Conservation (phyloP, 306 rosid species). For the Rosa rugosa region DNA sequence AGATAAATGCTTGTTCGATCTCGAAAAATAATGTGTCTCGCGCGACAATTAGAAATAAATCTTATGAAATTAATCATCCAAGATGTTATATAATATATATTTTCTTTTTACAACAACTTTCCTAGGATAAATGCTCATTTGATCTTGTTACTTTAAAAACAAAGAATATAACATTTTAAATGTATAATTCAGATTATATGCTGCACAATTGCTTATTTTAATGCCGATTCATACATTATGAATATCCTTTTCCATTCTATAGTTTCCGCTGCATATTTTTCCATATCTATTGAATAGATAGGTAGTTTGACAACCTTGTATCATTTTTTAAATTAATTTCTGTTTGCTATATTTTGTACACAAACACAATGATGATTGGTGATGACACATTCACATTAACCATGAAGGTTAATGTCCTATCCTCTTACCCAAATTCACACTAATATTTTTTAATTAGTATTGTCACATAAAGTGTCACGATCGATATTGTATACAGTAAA, state of each 20-base stretch:
- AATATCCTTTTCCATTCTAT: too few relatives aligned
- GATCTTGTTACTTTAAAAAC: background rate
- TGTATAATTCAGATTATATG: background rate
- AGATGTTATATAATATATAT: background rate
- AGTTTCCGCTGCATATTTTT: too few relatives aligned
- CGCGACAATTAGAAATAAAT: background rate
- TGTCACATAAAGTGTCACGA: background rate
- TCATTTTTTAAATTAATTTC: background rate
- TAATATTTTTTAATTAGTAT: background rate
- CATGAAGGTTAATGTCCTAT: too few relatives aligned
- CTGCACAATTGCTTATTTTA: too few relatives aligned
- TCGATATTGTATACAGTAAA: background rate
- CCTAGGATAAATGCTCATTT: too few relatives aligned
- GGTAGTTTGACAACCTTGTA: background rate
- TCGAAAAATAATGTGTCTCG: background rate
- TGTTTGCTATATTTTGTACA: too few relatives aligned
- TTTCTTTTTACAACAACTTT: background rate
- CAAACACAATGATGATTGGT: background rate
- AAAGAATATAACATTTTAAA: too few relatives aligned
- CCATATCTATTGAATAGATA: too few relatives aligned
- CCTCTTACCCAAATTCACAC: too few relatives aligned
- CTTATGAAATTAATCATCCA: background rate
- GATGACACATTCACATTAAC: background rate
- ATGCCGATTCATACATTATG: background rate
- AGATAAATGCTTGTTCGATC: background rate